A percentile compares a stretch with the other conserved stretches of the same genome.
These are phyloP conservation scores for Piloderma croceum DNA, from an alignment of 768 basidiomycete genomes.

Conservation along the genomic window DNA sequence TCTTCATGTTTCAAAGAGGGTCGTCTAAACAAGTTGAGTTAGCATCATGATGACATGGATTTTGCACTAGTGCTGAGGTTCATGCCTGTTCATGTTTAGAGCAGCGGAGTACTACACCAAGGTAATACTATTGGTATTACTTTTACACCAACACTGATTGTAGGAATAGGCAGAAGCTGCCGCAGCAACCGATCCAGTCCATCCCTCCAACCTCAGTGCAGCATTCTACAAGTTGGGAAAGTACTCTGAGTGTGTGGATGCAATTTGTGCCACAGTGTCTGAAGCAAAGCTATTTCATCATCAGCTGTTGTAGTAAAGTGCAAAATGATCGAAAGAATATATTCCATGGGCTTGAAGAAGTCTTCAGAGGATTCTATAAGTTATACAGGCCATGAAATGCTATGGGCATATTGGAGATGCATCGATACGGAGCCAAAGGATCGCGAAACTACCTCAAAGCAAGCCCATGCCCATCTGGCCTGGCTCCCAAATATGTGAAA, in stretches of 20 bases:
- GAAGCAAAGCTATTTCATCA: conserved; percentile 10
- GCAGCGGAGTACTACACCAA: conserved; percentile 11
- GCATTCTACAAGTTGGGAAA: conserved; percentile 25
- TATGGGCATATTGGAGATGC: no score
- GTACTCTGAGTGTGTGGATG: conserved; percentile 15
- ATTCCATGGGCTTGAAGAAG: conserved; percentile 6
- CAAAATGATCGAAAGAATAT: background rate
- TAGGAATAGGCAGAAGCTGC: conserved; percentile 17
- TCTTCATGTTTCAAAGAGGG: conserved; percentile 23
- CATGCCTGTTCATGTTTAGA: conserved; percentile 1
- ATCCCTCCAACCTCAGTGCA: conserved; percentile 26
- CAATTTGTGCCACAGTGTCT: conserved; percentile 20
- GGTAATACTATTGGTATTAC: conserved; percentile 1
- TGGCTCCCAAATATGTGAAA: background rate
- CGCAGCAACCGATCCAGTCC: conserved; percentile 16
- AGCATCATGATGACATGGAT: background rate
- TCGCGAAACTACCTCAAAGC: conserved; percentile 4
- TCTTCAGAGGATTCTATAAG: no score
- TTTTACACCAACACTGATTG: background rate
- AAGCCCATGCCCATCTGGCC: conserved; percentile 10
- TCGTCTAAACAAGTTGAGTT: conserved; percentile 18
- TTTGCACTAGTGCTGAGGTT: background rate
- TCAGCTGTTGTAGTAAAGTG: conserved; percentile 6
- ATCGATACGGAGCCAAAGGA: conserved; percentile 1
- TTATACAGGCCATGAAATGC: no score